Percentiles rank a stretch among this genome's conserved stretches.
These are phyloP conservation scores for Solanum dulcamara DNA, from an alignment of 257 asterid species.

Conservation along the genomic window DNA sequence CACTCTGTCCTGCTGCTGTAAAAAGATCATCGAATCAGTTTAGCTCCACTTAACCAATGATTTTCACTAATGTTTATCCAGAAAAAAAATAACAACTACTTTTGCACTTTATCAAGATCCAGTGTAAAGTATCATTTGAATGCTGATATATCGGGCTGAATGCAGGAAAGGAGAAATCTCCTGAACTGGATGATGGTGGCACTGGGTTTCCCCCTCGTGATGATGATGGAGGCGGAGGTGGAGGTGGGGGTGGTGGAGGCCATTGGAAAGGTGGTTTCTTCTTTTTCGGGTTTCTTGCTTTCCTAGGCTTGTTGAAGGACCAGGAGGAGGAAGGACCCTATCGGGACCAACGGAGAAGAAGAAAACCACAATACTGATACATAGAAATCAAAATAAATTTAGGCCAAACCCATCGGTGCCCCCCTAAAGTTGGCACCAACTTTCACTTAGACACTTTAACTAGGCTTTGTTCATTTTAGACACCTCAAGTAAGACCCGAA, in stretches of 20 bases:
- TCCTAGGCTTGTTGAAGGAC: slow-evolving; percentile 59
- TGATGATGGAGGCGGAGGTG: slow-evolving; percentile 79
- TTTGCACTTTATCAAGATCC: not conserved
- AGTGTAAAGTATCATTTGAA: not conserved
- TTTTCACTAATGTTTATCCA: not conserved
- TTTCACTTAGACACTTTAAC: no score
- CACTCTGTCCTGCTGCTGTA: not conserved
- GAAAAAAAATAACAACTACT: not conserved
- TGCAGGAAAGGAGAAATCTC: slow-evolving; percentile 78
- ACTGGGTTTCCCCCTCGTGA: slow-evolving; percentile 78
- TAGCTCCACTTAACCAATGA: not conserved
- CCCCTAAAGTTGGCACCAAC: no score
- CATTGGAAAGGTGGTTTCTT: slow-evolving; percentile 81
- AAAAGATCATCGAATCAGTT: not conserved
- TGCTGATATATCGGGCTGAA: not conserved
- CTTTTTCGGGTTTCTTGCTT: slow-evolving; percentile 65
- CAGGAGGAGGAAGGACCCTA: slow-evolving; percentile 52
- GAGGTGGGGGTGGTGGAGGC: slow-evolving; percentile 80
- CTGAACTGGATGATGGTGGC: slow-evolving; percentile 89
- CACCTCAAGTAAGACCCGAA: no score
- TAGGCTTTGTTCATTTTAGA: no score
- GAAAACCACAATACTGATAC: not conserved
- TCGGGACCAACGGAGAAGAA: slow-evolving; percentile 29
- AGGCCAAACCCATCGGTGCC: no score
- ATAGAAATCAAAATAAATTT: not conserved